Evolutionary conservation across 345 rosid species (phyloP), one percentile per base, ranked within the genome.

Genomic region (Firmiana major): DNA sequence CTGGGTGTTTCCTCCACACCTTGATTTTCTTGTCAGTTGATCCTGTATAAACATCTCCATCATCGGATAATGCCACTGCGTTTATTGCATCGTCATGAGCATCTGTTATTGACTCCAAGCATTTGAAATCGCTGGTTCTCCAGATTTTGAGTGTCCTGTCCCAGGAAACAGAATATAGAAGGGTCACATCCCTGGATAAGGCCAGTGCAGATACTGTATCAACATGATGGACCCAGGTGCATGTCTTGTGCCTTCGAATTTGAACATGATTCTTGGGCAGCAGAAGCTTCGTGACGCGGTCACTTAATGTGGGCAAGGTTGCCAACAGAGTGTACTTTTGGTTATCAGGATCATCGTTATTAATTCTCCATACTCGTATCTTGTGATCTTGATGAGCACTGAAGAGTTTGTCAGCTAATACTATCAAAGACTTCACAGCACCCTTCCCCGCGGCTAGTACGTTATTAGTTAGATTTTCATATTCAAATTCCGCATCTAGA

Each of bases 121-220:
- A 95, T 78, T 87, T 92, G 88, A 93, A 95, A 82, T 92, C 96
- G 0, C 79, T 69, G 1, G 94, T 90, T 43, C 98, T 84, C 99
- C 99, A 93, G 46, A 93, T 84, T 67, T 95, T 95, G 81, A 95
- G 85, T 15, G 99, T 86, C 78, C 96, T 73, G 72, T 95, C 99
- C 99, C 99, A 95, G n/a, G 99, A 95, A 34, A 93, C 96, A 0
- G 99, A 95, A 71, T 92, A 95, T 34, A 95, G 96, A 38, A 90
- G 82, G 24, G 91, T 78, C 74, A 84, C 90, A 63, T 95, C 96
- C 36, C 71, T 80, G 9, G 99, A 87, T 59, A 95, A 76, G 62
- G 93, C 96, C 55, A 93, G 89, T 48, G 89, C 93, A 0, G 99
- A 92, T 57, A 95, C 98, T 2, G 94, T 77, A 74, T 93, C 99